phyloP scores from a whole-genome alignment of 2,329 filamentous ascomycete species.

The Aureobasidium leucospermi region DNA sequence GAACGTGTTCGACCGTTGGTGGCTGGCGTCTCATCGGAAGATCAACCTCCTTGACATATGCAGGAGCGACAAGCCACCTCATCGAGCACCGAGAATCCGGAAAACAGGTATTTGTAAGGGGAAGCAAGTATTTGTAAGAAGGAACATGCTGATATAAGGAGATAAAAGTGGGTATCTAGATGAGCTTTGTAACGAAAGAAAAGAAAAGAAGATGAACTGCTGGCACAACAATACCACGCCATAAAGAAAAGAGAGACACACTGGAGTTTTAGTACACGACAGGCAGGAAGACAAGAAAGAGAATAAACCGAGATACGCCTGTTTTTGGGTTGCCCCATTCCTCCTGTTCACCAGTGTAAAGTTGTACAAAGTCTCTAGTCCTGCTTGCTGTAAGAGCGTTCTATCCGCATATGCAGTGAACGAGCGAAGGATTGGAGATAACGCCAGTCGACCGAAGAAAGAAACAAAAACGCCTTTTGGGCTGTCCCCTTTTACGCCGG shows the following conservation, averaged over 20 bases:
- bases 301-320: neutral
- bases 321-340: slow-evolving; percentile 2
- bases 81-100: neutral
- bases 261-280: neutral
- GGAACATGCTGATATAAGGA: slow-evolving; percentile 1
- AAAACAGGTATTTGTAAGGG: neutral
- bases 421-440: slow-evolving; percentile 1
- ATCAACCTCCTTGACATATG: neutral
- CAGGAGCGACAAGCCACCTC: slow-evolving; percentile 1
- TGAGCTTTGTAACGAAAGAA: slow-evolving; percentile 4
- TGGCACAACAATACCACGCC: neutral
- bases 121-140: neutral
- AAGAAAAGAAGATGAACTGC: neutral
- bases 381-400: neutral
- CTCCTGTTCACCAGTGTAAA: slow-evolving; percentile 2
- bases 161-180: slow-evolving; percentile 9
- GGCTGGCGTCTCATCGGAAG: neutral
- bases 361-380: slow-evolving; percentile 1
- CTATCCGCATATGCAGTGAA: slow-evolving; percentile 5
- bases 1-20: neutral
- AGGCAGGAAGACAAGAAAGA: neutral
- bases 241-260: neutral
- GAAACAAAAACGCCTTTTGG: neutral
- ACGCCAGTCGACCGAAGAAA: slow-evolving; percentile 2
- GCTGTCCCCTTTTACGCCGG: neutral